A percentile compares a stretch with the other conserved stretches of the same genome.
These are phyloP conservation scores for Penicillium ochrochloron DNA, from an alignment of 495 filamentous ascomycete genomes.

Conservation along the genomic window DNA sequence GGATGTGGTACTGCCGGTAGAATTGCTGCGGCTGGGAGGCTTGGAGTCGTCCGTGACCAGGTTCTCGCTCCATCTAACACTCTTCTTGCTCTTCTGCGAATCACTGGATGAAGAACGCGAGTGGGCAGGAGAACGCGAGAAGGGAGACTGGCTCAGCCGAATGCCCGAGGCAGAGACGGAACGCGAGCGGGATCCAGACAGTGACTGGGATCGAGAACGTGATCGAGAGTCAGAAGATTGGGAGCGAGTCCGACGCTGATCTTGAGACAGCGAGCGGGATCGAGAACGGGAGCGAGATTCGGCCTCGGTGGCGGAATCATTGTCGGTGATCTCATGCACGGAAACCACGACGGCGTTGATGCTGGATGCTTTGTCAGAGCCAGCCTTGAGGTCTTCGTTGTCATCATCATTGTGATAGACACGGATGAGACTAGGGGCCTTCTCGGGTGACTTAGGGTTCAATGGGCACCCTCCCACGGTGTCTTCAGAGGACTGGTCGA, in stretches of 20 bases:
- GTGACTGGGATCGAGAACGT: neutral
- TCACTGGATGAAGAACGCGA: neutral
- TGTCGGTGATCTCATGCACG: neutral
- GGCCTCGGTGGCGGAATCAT: constrained; percentile 3
- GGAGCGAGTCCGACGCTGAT: neutral
- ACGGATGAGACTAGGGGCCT: constrained; percentile 17
- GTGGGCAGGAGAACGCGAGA: neutral
- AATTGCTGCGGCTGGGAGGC: neutral
- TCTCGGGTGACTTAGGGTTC: constrained; percentile 8
- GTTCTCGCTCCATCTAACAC: neutral
- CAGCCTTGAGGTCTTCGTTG: neutral
- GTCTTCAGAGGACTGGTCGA: neutral
- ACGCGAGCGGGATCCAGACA: constrained; percentile 3
- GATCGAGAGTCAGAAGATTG: neutral
- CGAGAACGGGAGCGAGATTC: neutral
- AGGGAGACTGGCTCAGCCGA: too few relatives aligned
- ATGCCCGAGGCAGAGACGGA: neutral
- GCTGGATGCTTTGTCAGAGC: neutral
- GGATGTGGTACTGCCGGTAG: neutral
- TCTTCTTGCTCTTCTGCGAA: neutral
- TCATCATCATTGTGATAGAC: constrained; percentile 12
- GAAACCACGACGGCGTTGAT: neutral
- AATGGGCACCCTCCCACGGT: constrained; percentile 4
- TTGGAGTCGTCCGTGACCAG: neutral
- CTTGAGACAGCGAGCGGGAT: neutral